These are phyloP conservation scores for Coemansia furcata DNA, from an alignment of 192 early-diverging fungal genomes.

Conservation along the genomic window DNA sequence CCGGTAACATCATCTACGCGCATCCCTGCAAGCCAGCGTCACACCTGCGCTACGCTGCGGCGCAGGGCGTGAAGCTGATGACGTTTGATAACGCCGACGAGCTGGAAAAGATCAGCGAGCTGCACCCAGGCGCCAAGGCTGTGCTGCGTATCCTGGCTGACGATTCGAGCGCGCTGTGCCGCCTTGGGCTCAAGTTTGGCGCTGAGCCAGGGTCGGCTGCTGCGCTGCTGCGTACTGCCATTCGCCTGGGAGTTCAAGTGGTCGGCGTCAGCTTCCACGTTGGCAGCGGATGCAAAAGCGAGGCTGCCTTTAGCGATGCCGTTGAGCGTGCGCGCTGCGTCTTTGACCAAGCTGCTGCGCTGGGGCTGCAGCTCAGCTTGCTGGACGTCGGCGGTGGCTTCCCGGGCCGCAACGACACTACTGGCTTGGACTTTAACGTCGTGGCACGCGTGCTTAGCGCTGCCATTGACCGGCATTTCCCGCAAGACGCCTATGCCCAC, in stretches of 20 bases:
- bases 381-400: slow-evolving; percentile 95
- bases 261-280: slow-evolving; percentile 97
- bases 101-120: slow-evolving; percentile 84
- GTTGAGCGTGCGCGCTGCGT: slow-evolving; percentile 79
- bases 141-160: slow-evolving; percentile 95
- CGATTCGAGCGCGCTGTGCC: slow-evolving; percentile 88
- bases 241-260: slow-evolving; percentile 78
- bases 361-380: slow-evolving; percentile 73
- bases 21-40: slow-evolving; percentile 99
- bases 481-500: slow-evolving; percentile 44
- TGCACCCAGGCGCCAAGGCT: slow-evolving; percentile 78
- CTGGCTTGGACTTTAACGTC: slow-evolving; percentile 81
- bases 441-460: slow-evolving; percentile 75
- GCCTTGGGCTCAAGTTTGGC: slow-evolving; percentile 96
- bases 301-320: slow-evolving; percentile 85
- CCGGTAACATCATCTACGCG: slow-evolving; percentile 85
- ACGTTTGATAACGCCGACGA: slow-evolving; percentile 99
- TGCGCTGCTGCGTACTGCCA: slow-evolving; percentile 70
- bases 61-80: slow-evolving; percentile 82
- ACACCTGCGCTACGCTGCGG: slow-evolving; percentile 83
- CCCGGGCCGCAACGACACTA: slow-evolving; percentile 72
- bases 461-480: slow-evolving; percentile 79
- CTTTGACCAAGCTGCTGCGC: slow-evolving; percentile 79
- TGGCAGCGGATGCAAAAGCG: slow-evolving; percentile 91
- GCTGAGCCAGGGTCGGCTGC: slow-evolving; percentile 71